Evolutionary conservation across 2,329 filamentous ascomycete genomes (phyloP), one percentile per base, ranked within the genome.

Genomic region (Ceratocystis huliohia): DNA sequence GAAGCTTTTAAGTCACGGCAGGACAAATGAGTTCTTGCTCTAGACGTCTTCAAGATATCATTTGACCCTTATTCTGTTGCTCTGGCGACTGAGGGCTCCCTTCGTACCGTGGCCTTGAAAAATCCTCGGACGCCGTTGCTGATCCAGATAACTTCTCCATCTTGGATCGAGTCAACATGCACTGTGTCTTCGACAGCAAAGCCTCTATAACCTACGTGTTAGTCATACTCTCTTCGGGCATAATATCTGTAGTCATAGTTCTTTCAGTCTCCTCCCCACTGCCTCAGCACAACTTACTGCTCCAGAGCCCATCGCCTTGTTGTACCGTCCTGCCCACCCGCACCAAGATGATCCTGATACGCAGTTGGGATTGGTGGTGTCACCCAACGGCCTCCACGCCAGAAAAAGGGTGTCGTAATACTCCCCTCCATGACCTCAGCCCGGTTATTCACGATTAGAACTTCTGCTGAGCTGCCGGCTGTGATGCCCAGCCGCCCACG

Each of bases 111-210:
- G 0, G 81, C 83, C 67, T 74, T 77, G 13, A 86, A 78, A 70
- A 96, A 96, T 0, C 93, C 93, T 69, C 88, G 82, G 1, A 93
- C 88, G 0, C 89, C 91, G 74, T 93, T 96, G 74, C 91, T 96
- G 65, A 96, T 77, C 88, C 91, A 96, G 69, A 92, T 88, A 65
- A 86, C 81, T 74, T 96, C 92, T 0, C 87, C 89, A 69, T 89
- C 80, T 2, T 79, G 73, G 13, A 96, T 74, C 5, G 85, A 85
- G 13, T 80, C 76, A 1, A 78, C 78, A n/a, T 74, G 74, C 17
- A 96, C 78, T 2, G 77, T 74, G 69, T 85, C 82, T 72, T 95
- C 88, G 37, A 81, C 78, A 65, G 83, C 91, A 57, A 94, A 76
- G 0, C 76, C 77, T 67, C 81, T 83, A 62, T 41, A 20, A 28